phyloP scores from a whole-genome alignment of 2,329 filamentous ascomycete species.

The Fusarium sp. region DNA sequence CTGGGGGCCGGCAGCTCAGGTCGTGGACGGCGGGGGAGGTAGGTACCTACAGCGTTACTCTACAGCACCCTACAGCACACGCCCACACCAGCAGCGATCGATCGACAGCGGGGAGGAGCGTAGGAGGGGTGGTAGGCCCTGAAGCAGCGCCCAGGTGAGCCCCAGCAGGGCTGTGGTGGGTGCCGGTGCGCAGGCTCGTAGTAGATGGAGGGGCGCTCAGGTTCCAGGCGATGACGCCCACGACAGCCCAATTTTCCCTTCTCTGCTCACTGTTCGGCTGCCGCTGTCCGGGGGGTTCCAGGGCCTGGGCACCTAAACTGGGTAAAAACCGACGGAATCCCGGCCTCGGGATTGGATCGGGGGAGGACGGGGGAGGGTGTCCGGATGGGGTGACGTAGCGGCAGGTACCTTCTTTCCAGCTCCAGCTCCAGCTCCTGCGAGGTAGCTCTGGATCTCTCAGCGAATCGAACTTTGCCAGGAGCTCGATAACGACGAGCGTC shows the following conservation, averaged over 20 bases:
- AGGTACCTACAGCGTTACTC: constrained; percentile 3
- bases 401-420: constrained; percentile 5
- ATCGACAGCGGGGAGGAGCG: constrained; percentile 37
- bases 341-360: constrained; percentile 28
- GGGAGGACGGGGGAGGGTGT: constrained; percentile 29
- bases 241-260: constrained; percentile 1
- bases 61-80: background rate
- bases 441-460: background rate
- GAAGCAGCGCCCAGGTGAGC: background rate
- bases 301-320: constrained; percentile 3
- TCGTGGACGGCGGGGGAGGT: background rate
- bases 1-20: constrained; percentile 19
- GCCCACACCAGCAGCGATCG: constrained; percentile 22
- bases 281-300: constrained; percentile 7
- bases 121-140: constrained; percentile 15
- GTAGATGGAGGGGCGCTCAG: constrained; percentile 30
- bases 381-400: constrained; percentile 35
- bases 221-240: constrained; percentile 31
- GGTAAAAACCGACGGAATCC: background rate
- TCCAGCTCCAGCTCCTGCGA: constrained; percentile 1
- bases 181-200: background rate
- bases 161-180: too few relatives aligned
- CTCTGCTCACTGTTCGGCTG: too few relatives aligned
- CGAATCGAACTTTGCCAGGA: too few relatives aligned
- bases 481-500: background rate